Evolutionary conservation across 1,284 basidiomycete species (phyloP).

Genomic region (Vanrija sp.): DNA sequence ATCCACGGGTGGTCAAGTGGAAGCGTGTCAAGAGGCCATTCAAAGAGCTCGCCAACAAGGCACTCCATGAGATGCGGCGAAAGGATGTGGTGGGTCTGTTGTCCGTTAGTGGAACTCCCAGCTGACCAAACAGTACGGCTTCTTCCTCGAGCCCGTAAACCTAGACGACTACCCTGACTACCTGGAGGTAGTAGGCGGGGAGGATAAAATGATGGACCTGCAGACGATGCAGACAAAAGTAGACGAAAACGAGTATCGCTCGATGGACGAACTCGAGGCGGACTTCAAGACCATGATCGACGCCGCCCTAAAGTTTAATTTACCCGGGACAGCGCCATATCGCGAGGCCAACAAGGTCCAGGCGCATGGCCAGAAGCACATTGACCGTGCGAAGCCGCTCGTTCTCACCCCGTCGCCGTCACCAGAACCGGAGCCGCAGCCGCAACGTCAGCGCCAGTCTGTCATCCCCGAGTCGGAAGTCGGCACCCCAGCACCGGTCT

Average conservation of each 20-base stretch:
- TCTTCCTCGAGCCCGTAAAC: constrained; percentile 44
- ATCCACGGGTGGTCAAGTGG: constrained; percentile 24
- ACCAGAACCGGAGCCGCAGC: background rate
- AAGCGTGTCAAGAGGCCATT: constrained; percentile 40
- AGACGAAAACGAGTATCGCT: constrained; percentile 37
- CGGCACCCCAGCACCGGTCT: background rate
- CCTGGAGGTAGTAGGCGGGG: constrained; percentile 42
- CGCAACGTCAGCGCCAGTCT: background rate
- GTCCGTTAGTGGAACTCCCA: background rate
- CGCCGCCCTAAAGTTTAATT: constrained; percentile 45
- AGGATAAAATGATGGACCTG: constrained; percentile 49
- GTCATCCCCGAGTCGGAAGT: constrained; percentile 10
- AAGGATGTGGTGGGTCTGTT: constrained; percentile 36
- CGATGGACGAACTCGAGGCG: constrained; percentile 41
- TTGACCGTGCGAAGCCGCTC: constrained; percentile 38
- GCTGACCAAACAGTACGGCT: constrained; percentile 33
- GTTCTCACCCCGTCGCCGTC: constrained; percentile 40
- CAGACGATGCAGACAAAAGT: constrained; percentile 48
- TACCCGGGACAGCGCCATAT: constrained; percentile 37
- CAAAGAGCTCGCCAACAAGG: constrained; percentile 37
- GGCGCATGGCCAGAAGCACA: constrained; percentile 39
- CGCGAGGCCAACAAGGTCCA: constrained; percentile 38
- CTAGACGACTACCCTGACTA: constrained; percentile 45
- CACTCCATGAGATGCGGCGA: constrained; percentile 37
- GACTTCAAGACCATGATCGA: constrained; percentile 39